A percentile compares a stretch with the other conserved stretches of the same genome.
Evolutionary conservation across 176 grass and related monocot species (phyloP).

Genomic region (Oryza coarctata): DNA sequence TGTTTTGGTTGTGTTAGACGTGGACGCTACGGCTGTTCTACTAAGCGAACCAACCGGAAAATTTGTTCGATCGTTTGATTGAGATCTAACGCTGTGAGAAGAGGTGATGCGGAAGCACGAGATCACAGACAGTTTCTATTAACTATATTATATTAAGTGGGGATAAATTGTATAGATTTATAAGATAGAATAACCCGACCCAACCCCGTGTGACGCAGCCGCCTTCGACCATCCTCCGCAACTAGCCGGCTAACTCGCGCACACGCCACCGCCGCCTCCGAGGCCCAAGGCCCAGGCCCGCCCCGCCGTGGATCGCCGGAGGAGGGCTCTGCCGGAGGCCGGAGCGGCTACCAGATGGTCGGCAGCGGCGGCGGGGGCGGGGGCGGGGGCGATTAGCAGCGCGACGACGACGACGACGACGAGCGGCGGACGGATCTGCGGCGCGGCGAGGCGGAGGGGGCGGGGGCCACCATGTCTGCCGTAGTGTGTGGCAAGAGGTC

Average conservation of each 20-base stretch:
- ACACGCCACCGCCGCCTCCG: neutral
- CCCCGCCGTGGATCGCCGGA: constrained; percentile 49
- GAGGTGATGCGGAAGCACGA: too few species aligned
- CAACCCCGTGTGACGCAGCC: too few species aligned
- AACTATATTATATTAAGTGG: too few species aligned
- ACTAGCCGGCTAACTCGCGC: neutral
- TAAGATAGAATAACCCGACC: too few species aligned
- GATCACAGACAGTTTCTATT: too few species aligned
- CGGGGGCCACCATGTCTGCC: constrained; percentile 85
- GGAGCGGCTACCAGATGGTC: constrained; percentile 48
- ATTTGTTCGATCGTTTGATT: too few species aligned
- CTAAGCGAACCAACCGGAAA: too few species aligned
- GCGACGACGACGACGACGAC: constrained; percentile 21
- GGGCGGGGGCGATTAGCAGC: constrained; percentile 22
- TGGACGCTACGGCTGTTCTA: too few species aligned
- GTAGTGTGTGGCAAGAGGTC: constrained; percentile 98
- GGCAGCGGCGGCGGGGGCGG: constrained; percentile 37
- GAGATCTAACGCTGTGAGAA: too few species aligned
- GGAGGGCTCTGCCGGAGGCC: constrained; percentile 15
- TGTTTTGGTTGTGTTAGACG: too few species aligned
- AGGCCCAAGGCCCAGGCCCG: neutral
- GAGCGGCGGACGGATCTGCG: constrained; percentile 41
- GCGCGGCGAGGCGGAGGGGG: constrained; percentile 16
- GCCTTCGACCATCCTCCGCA: too few species aligned
- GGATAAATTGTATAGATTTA: too few species aligned